A percentile compares a stretch with the other conserved stretches of the same genome.
Conservation (phyloP, 306 rosid species). For the Dalbergia cultrata region DNA sequence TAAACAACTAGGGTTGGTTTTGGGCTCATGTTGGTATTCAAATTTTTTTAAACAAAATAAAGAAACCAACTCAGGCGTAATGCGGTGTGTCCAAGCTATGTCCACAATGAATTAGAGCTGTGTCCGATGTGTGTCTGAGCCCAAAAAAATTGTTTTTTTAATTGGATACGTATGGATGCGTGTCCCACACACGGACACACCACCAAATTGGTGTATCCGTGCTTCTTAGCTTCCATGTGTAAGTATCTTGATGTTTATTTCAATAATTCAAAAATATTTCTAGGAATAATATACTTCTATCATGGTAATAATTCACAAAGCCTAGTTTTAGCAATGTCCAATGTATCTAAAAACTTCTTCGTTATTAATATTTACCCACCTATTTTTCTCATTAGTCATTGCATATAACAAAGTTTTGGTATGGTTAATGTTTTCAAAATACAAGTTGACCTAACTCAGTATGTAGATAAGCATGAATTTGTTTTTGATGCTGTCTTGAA, state of each 20-base stretch:
- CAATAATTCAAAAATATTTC: neutral
- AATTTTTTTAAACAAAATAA: no score
- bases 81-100: no score
- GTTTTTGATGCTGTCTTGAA: slow-evolving; percentile 93
- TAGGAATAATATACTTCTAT: neutral
- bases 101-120: no score
- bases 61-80: no score
- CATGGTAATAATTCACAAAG: neutral
- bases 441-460: slow-evolving; percentile 92
- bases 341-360: slow-evolving; percentile 3
- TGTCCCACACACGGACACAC: no score
- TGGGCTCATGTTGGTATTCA: no score
- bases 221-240: no score
- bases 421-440: slow-evolving; percentile 16
- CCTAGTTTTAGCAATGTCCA: neutral
- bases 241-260: slow-evolving; percentile 1
- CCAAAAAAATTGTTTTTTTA: no score
- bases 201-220: no score
- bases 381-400: slow-evolving; percentile 10
- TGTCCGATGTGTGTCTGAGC: no score
- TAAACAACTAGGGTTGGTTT: no score
- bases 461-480: slow-evolving; percentile 86
- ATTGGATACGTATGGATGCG: no score
- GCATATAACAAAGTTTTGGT: slow-evolving; percentile 12
- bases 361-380: slow-evolving; percentile 22